Evolutionary conservation across 2,329 filamentous ascomycete species (phyloP).

Genomic region (Septoria petroselini): DNA sequence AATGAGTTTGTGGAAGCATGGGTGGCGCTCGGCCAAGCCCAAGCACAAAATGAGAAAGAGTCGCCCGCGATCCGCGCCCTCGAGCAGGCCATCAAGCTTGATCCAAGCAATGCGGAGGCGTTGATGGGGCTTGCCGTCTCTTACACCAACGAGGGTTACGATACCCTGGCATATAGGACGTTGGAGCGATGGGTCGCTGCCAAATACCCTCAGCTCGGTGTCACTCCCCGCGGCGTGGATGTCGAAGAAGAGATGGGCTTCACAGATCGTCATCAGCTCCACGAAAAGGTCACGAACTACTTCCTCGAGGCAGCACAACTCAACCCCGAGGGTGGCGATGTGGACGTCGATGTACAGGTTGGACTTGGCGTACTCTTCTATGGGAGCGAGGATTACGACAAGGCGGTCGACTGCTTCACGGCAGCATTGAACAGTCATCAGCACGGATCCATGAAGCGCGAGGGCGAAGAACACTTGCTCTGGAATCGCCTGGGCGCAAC

Average conservation of each 20-base stretch:
- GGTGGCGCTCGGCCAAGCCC: conserved; percentile 85
- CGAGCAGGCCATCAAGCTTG: conserved; percentile 83
- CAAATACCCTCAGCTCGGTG: conserved; percentile 82
- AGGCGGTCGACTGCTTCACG: conserved; percentile 97
- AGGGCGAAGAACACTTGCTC: conserved; percentile 83
- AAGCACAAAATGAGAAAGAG: conserved; percentile 98
- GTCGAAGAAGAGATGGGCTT: conserved; percentile 72
- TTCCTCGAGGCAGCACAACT: conserved; percentile 93
- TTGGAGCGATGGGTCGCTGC: conserved; percentile 95
- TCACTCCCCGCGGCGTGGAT: conserved; percentile 66
- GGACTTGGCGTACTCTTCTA: conserved; percentile 96
- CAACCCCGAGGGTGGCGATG: conserved; percentile 85
- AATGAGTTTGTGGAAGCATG: conserved; percentile 86
- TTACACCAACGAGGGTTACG: conserved; percentile 98
- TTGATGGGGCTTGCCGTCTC: conserved; percentile 95
- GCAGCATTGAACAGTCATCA: conserved; percentile 84
- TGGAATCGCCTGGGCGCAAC: conserved; percentile 98
- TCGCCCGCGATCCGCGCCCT: conserved; percentile 90
- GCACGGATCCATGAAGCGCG: conserved; percentile 76
- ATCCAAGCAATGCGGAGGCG: conserved; percentile 80
- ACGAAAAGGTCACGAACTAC: conserved; percentile 82
- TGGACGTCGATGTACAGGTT: conserved; percentile 98
- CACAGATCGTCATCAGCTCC: conserved; percentile 84
- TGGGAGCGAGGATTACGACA: conserved; percentile 95
- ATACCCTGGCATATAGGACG: conserved; percentile 92